A percentile compares a stretch with the other conserved stretches of the same genome.
Evolutionary conservation across 176 grass and related monocot genomes (phyloP).

Genomic region (Zoysia japonica): DNA sequence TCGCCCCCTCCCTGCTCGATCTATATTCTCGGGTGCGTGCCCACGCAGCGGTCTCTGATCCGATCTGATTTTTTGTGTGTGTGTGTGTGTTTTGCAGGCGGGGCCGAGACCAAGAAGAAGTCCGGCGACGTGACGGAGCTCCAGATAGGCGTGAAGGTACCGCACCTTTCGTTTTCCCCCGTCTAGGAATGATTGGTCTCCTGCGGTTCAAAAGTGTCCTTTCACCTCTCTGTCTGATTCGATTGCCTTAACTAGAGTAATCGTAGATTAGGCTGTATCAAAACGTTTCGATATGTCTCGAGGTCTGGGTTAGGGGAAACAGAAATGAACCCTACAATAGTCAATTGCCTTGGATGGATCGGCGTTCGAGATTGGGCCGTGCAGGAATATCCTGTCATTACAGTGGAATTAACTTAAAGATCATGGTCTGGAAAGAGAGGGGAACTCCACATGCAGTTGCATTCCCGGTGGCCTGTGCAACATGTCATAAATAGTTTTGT

Average conservation of each 20-base stretch:
- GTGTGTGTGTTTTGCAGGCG: conserved; percentile 44
- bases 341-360: neutral
- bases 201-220: neutral
- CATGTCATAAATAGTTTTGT: neutral
- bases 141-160: conserved; percentile 96
- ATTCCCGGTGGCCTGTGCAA: neutral
- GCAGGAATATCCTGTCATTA: neutral
- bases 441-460: neutral
- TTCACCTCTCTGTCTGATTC: neutral
- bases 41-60: conserved; percentile 27
- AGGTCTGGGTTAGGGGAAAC: neutral
- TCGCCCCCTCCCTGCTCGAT: neutral
- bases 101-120: conserved; percentile 55
- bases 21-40: neutral
- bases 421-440: neutral
- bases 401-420: neutral
- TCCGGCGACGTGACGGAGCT: conserved; percentile 80
- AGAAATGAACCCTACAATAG: neutral
- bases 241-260: neutral
- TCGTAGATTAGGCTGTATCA: neutral
- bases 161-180: neutral
- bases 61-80: conserved; percentile 12
- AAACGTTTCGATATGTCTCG: neutral
- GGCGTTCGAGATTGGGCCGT: neutral
- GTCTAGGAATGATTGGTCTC: neutral